Evolutionary conservation across 208 protist genomes (phyloP).

Genomic region (Naegleria fowleri): DNA sequence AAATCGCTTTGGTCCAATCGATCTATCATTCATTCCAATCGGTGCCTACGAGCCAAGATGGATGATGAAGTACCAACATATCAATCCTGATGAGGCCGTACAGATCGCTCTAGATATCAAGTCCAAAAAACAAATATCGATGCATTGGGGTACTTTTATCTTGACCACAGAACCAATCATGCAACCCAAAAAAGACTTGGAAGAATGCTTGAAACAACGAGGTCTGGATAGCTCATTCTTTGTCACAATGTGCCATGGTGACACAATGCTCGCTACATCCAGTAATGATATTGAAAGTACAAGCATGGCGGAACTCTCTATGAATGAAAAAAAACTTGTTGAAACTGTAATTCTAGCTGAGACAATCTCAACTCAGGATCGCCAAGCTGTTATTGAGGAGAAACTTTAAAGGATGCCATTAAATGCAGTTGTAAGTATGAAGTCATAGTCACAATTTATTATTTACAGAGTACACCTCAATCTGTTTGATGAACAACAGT

Average conservation of each 20-base stretch:
- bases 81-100: conserved; percentile 63
- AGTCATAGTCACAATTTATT: too few species aligned
- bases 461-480: too few species aligned
- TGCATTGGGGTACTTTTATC: conserved; percentile 76
- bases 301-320: too few species aligned
- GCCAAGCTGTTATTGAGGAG: too few species aligned
- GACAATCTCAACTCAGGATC: too few species aligned
- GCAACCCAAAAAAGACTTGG: conserved; percentile 57
- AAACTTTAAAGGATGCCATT: too few species aligned
- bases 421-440: too few species aligned
- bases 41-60: conserved; percentile 67
- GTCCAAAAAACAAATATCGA: conserved; percentile 48
- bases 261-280: background rate
- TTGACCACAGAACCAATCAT: conserved; percentile 63
- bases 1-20: conserved; percentile 47
- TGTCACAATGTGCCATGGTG: conserved; percentile 21
- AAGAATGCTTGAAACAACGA: background rate
- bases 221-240: background rate
- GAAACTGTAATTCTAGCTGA: too few species aligned
- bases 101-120: conserved; percentile 43
- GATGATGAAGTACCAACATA: conserved; percentile 58
- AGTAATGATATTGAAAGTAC: too few species aligned
- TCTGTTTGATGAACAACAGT: background rate
- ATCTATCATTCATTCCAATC: conserved; percentile 66
- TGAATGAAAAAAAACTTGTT: too few species aligned